Percentiles rank a stretch among this genome's conserved stretches.
These are phyloP conservation scores for Azolla pinnata DNA, from an alignment of 75 land plant species.

Conservation along the genomic window DNA sequence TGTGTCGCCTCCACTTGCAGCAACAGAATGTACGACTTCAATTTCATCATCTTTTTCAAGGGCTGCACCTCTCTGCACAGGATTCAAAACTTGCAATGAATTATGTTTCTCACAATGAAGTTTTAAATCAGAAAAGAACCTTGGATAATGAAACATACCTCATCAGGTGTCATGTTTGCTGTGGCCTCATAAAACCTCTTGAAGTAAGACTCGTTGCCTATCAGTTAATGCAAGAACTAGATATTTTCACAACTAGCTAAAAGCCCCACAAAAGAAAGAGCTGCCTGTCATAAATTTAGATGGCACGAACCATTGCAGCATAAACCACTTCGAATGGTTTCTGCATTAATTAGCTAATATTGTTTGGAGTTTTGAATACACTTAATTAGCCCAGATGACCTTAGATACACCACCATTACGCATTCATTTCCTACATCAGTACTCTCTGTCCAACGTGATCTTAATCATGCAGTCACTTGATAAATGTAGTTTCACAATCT, in stretches of 20 bases:
- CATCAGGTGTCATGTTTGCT: constrained; percentile 50
- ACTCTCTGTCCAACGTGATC: too few species aligned
- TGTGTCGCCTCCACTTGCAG: constrained; percentile 92
- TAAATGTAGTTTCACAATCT: too few species aligned
- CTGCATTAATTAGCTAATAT: too few species aligned
- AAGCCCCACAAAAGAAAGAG: not conserved
- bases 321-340: too few species aligned
- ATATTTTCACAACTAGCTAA: not conserved
- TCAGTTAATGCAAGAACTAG: constrained; percentile 6
- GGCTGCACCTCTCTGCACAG: constrained; percentile 66
- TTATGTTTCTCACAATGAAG: not conserved
- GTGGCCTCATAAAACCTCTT: constrained; percentile 73
- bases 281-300: too few species aligned
- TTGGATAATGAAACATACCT: constrained; percentile 33
- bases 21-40: constrained; percentile 88
- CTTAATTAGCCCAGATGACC: too few species aligned
- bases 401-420: too few species aligned
- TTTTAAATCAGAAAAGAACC: not conserved
- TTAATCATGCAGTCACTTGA: too few species aligned
- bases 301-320: too few species aligned
- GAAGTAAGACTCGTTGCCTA: constrained; percentile 75
- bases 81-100: not conserved
- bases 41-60: constrained; percentile 83
- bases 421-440: too few species aligned
- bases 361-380: too few species aligned